Conservation (phyloP, 305 asterid species). For the Fraxinus sp. region DNA sequence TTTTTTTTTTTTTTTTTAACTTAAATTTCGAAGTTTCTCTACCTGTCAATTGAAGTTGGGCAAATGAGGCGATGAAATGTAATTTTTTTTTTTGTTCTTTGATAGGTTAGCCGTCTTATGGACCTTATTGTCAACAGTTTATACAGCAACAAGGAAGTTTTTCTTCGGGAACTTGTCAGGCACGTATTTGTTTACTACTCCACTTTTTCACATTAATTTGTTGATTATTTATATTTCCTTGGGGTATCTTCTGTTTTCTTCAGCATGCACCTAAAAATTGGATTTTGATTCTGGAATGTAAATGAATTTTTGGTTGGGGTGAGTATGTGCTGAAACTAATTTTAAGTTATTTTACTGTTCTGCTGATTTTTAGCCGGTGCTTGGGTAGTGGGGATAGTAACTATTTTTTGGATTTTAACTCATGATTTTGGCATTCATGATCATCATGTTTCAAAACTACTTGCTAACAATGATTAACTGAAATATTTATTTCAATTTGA, state of each 20-base stretch:
- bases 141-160: constrained; percentile 94
- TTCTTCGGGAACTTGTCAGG: constrained; percentile 98
- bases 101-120: constrained; percentile 98
- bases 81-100: neutral
- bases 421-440: too few relatives aligned
- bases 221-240: neutral
- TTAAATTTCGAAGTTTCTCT: neutral
- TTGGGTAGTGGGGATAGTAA: neutral
- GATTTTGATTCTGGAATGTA: neutral
- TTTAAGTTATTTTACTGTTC: neutral
- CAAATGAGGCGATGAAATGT: neutral
- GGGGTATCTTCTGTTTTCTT: neutral
- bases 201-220: neutral
- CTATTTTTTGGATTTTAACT: neutral
- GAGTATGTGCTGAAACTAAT: neutral
- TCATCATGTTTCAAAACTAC: too few relatives aligned
- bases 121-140: constrained; percentile 94
- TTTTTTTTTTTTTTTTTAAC: too few relatives aligned
- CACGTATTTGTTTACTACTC: constrained; percentile 20
- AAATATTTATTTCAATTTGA: neutral
- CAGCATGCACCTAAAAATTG: neutral
- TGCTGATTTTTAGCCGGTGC: neutral
- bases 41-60: neutral
- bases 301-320: neutral
- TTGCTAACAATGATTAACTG: neutral